A percentile compares a stretch with the other conserved stretches of the same genome.
Evolutionary conservation across 2,329 filamentous ascomycete genomes (phyloP).

Genomic region (Aureobasidium zeae): DNA sequence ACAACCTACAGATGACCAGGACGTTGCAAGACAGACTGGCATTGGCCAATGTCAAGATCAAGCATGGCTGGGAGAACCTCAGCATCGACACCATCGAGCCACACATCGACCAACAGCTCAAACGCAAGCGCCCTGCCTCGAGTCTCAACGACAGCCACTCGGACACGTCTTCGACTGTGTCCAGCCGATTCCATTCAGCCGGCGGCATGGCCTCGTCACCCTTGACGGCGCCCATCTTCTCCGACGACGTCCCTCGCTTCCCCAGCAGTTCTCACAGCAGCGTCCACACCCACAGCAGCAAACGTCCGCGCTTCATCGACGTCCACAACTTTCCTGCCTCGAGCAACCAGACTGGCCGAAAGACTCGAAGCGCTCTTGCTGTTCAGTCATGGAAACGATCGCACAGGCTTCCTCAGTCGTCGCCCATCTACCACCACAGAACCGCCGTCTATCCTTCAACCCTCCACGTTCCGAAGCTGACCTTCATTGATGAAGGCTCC

Average conservation of each 20-base stretch:
- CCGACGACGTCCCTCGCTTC: slow-evolving; percentile 67
- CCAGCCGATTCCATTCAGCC: slow-evolving; percentile 62
- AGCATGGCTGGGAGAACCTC: slow-evolving; percentile 88
- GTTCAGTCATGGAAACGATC: slow-evolving; percentile 63
- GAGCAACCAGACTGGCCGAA: slow-evolving; percentile 25
- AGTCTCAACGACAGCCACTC: slow-evolving; percentile 68
- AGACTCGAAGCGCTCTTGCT: slow-evolving; percentile 24
- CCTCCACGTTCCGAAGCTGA: slow-evolving; percentile 57
- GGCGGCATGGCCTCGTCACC: slow-evolving; percentile 72
- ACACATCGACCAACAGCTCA: slow-evolving; percentile 68
- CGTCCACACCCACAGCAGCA: slow-evolving; percentile 34
- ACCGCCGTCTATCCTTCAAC: slow-evolving; percentile 62
- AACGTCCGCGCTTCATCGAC: slow-evolving; percentile 21
- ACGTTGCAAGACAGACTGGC: slow-evolving; percentile 88
- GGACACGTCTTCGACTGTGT: slow-evolving; percentile 77
- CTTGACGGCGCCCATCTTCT: slow-evolving; percentile 73
- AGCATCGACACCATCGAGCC: slow-evolving; percentile 80
- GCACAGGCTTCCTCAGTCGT: slow-evolving; percentile 73
- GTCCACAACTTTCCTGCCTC: slow-evolving; percentile 21
- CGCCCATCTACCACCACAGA: slow-evolving; percentile 69
- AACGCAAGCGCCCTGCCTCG: slow-evolving; percentile 57
- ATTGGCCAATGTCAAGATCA: slow-evolving; percentile 93
- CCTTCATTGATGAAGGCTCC: slow-evolving; percentile 66
- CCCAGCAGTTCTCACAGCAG: slow-evolving; percentile 29
- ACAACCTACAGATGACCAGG: slow-evolving; percentile 65